Base-by-base conservation (phyloP, 139 green algal genomes). In the Haematococcus sp. region DNA sequence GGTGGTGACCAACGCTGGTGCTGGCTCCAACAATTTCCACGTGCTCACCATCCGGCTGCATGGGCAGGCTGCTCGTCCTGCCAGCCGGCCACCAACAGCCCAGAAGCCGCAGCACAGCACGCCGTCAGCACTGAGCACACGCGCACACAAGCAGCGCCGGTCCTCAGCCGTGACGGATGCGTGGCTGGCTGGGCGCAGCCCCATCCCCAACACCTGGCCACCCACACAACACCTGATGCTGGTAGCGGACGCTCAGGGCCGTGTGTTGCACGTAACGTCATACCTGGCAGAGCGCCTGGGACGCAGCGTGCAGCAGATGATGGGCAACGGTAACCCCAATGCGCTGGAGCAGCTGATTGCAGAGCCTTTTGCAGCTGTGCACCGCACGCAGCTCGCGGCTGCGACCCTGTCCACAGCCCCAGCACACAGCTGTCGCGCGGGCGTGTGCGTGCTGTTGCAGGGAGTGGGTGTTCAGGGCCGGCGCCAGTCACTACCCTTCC, bases 261-360 rank as follows among this genome's bases (percentile, higher is more conserved):
- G 67, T 34, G 77, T 87, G 43, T 63, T 68, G 43, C 81, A 84
- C 71, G 54, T 77, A 58, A 87, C 75, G 32, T 76, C 32, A 43
- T 46, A 76, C 59, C 77, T 52, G 61, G 61, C 61, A 17, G 61
- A 68, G 61, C 31, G 20, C 25, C 61, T 68, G 33, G 61, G 61
- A 5, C 61, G 61, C 20, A 49, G 40, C 40, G 40, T 49, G 40
- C 40, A 49, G 40, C 40, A 49, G 40, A 49, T 49, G 7, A 49
- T 49, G 40, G 40, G 7, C 40, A 49, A 49, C 11, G 40, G 40
- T 11, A 49, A 11, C 40, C 40, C 40, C 40, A 49, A 49, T 49
- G 40, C 40, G 7, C 40, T 49, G 40, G 40, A 49, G 40, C 40
- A 19, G 40, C 40, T 49, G 7, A 49, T 49, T 49, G 40, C 40